Evolutionary conservation across 2,329 filamentous ascomycete genomes (phyloP).

Genomic region (Keithomyces neogunnii): DNA sequence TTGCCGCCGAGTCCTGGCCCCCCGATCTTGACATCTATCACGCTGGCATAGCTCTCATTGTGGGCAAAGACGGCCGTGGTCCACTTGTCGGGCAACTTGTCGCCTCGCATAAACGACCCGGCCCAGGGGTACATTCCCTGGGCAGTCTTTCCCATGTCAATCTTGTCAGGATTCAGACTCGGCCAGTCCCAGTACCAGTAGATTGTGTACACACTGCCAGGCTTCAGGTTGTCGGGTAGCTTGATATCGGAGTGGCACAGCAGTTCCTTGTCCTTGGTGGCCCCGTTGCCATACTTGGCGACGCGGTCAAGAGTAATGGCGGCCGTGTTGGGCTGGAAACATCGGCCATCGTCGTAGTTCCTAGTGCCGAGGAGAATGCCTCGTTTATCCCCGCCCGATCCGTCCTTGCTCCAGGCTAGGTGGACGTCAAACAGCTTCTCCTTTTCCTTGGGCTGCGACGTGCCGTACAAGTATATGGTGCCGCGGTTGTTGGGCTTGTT

Average conservation of each 20-base stretch:
- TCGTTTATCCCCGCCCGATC: constrained; percentile 70
- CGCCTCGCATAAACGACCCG: constrained; percentile 30
- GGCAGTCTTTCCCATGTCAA: constrained; percentile 29
- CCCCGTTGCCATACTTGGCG: constrained; percentile 42
- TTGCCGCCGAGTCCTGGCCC: constrained; percentile 13
- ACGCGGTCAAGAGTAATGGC: constrained; percentile 52
- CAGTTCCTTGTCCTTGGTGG: constrained; percentile 49
- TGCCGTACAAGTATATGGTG: constrained; percentile 69
- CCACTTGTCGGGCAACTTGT: constrained; percentile 28
- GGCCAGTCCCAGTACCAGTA: constrained; percentile 99
- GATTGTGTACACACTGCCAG: constrained; percentile 62
- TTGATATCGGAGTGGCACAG: constrained; percentile 77
- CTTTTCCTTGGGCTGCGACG: constrained; percentile 43
- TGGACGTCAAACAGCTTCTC: constrained; percentile 58
- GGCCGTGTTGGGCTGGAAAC: constrained; percentile 67
- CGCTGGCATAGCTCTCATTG: constrained; percentile 34
- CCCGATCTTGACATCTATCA: constrained; percentile 30
- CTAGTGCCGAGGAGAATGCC: constrained; percentile 69
- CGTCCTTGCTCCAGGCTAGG: constrained; percentile 67
- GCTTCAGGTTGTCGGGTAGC: constrained; percentile 58
- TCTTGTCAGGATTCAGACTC: constrained; percentile 38
- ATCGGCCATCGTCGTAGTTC: constrained; percentile 84
- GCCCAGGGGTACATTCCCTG: constrained; percentile 34
- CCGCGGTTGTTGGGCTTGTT: constrained; percentile 59
- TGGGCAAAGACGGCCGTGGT: constrained; percentile 22